Evolutionary conservation across 129 eudicot genomes (phyloP), one percentile per base, ranked within the genome.

Genomic region (Logfia minima): DNA sequence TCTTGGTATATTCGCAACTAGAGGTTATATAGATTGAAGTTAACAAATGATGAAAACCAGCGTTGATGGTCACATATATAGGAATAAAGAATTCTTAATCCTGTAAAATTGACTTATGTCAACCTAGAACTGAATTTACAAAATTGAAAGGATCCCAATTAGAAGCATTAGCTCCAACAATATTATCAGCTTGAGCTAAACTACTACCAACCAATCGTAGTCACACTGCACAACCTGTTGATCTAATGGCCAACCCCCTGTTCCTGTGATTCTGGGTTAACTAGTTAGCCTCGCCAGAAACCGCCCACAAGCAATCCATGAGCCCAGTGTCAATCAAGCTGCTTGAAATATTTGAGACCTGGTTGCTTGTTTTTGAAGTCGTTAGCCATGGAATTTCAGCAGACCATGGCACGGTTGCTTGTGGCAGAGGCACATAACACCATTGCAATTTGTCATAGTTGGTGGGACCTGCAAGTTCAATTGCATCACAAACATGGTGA

Each of bases 141-240:
- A 66, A 83, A 60, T 19, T 31, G 16, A 83, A 77, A 18, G 86
- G 86, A 83, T 83, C 86, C 83, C 83, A 83, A n/a, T 64, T 82
- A 22, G 85, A 70, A 66, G 85, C 74, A 77, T 66, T 66, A 59
- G 41, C 59, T 31, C 72, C 66, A 72, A 78, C 75, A 43, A 32
- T 37, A 71, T 72, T 72, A 53, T 11, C 61, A 6, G 66, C 4
- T 45, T 58, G 76, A 70, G 24, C 41, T n/a, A 43, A 53, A 75
- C 71, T 77, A 22, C 75, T 64, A 69, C 71, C 84, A 56, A 55
- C 80, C 80, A 75, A 21, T 72, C 39, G 5, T 75, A 43, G 59
- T 68, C 84, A 60, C 80, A 64, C 13, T 71, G 70, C 62, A 56
- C 76, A 21, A 37, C 76, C 22, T 21, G 86, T 67, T 82, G 83